A percentile compares a stretch with the other conserved stretches of the same genome.
Conservation (phyloP, 2,329 filamentous ascomycete species). For the Eurotiales sp. region DNA sequence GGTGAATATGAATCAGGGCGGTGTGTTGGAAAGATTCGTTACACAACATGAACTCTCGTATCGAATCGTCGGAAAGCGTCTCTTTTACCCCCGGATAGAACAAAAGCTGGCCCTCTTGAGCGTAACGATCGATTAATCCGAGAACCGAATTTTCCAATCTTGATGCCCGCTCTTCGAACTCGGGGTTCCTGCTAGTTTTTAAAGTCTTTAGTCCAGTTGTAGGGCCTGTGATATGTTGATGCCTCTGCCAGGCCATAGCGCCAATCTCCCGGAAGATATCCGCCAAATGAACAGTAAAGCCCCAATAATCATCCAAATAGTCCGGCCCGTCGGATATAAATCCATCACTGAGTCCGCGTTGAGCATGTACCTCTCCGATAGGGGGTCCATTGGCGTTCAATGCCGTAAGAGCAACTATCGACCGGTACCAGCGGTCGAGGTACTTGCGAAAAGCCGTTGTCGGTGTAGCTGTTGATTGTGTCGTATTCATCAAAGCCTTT, state of each 20-base stretch:
- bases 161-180: slow-evolving; percentile 27
- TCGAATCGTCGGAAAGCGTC: slow-evolving; percentile 28
- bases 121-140: slow-evolving; percentile 31
- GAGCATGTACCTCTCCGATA: slow-evolving; percentile 25
- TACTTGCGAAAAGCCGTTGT: slow-evolving; percentile 34
- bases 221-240: slow-evolving; percentile 18
- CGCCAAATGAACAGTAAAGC: slow-evolving; percentile 38
- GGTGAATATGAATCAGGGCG: slow-evolving; percentile 41
- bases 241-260: slow-evolving; percentile 30
- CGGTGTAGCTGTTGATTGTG: slow-evolving; percentile 22
- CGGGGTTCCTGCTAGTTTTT: slow-evolving; percentile 3
- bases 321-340: slow-evolving; percentile 22
- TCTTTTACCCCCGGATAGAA: slow-evolving; percentile 36
- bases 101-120: slow-evolving; percentile 23
- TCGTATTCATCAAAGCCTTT: slow-evolving; percentile 33
- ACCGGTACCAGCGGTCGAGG: slow-evolving; percentile 39
- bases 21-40: slow-evolving; percentile 43
- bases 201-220: slow-evolving; percentile 14
- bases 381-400: slow-evolving; percentile 37
- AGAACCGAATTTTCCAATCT: slow-evolving; percentile 32
- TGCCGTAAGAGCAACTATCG: slow-evolving; percentile 40
- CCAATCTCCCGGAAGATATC: slow-evolving; percentile 39
- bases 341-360: slow-evolving; percentile 16
- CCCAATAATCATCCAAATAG: slow-evolving; percentile 43
- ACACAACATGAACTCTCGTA: slow-evolving; percentile 36